Evolutionary conservation across 352 stramenopile species (phyloP).

Genomic region (Globisporangium spiculum): DNA sequence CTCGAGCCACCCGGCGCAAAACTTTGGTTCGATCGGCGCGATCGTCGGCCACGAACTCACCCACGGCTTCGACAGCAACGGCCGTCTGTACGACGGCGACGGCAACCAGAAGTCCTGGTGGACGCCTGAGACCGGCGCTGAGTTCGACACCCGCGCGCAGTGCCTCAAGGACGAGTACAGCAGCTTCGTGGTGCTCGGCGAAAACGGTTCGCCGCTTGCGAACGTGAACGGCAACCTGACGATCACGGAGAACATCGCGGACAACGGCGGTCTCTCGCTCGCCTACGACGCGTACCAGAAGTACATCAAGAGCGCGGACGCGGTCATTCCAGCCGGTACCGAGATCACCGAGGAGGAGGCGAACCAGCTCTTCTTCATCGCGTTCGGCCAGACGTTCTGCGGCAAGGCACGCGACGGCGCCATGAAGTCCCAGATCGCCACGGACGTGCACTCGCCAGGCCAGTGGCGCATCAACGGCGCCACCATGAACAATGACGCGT

Average conservation of each 20-base stretch:
- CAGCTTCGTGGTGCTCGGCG: constrained; percentile 30
- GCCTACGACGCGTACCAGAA: constrained; percentile 54
- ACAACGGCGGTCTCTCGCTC: constrained; percentile 61
- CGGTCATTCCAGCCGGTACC: no score
- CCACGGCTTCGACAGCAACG: constrained; percentile 92
- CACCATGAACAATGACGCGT: constrained; percentile 58
- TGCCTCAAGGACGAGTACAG: constrained; percentile 65
- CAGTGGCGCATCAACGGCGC: constrained; percentile 63
- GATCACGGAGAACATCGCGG: constrained; percentile 73
- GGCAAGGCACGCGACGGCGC: constrained; percentile 40
- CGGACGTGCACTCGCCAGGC: constrained; percentile 41
- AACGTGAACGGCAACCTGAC: constrained; percentile 62
- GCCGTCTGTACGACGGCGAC: constrained; percentile 75
- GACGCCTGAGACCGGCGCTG: constrained; percentile 62
- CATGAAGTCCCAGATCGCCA: constrained; percentile 31
- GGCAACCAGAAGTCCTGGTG: constrained; percentile 92
- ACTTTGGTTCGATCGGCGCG: constrained; percentile 89
- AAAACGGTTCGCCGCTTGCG: constrained; percentile 30
- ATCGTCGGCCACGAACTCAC: constrained; percentile 94
- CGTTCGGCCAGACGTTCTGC: constrained; percentile 66
- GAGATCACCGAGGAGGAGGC: constrained; percentile 20
- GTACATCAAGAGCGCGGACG: constrained; percentile 17
- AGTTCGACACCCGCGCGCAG: constrained; percentile 60
- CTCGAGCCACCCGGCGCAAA: constrained; percentile 71
- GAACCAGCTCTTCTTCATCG: constrained; percentile 64